Evolutionary conservation across 2,329 filamentous ascomycete genomes (phyloP).

Genomic region (Aureobasidium melanogenum): DNA sequence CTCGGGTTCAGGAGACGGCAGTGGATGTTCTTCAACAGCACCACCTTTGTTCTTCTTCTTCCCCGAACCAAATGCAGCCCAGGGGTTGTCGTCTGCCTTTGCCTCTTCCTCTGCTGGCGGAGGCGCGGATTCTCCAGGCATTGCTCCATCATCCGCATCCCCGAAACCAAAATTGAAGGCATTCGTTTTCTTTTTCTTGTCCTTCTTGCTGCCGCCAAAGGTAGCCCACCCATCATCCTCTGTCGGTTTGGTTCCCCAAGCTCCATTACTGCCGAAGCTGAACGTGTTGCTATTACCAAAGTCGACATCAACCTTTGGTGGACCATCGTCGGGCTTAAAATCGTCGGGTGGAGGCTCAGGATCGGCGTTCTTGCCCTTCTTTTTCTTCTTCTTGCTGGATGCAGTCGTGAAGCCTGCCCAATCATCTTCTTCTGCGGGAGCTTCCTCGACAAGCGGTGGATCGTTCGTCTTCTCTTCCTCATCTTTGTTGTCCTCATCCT

Average conservation of each 20-base stretch:
- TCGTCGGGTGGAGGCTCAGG: constrained; percentile 16
- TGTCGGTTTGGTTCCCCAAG: constrained; percentile 19
- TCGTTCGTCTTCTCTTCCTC: constrained; percentile 4
- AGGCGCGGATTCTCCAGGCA: constrained; percentile 11
- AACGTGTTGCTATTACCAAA: constrained; percentile 29
- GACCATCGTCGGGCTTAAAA: constrained; percentile 35
- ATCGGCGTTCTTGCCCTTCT: constrained; percentile 24
- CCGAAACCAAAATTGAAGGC: constrained; percentile 14
- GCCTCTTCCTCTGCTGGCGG: constrained; percentile 20
- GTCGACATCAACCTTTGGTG: constrained; percentile 40
- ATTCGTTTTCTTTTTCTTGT: constrained; percentile 27
- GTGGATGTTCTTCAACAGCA: constrained; percentile 3
- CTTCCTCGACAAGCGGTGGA: neutral
- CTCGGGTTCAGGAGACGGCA: neutral
- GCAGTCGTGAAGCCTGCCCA: constrained; percentile 18
- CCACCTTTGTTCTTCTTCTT: constrained; percentile 32
- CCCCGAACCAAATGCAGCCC: constrained; percentile 21
- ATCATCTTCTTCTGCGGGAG: constrained; percentile 17
- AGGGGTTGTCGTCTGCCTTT: constrained; percentile 25
- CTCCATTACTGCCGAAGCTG: constrained; percentile 25
- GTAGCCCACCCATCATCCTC: constrained; percentile 20
- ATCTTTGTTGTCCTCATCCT: constrained; percentile 12
- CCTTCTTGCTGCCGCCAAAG: constrained; percentile 22
- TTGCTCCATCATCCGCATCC: neutral
- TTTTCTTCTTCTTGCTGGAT: constrained; percentile 26